phyloP scores from a whole-genome alignment of 2,329 filamentous ascomycete genomes.

The Aaosphaeria arxii region DNA sequence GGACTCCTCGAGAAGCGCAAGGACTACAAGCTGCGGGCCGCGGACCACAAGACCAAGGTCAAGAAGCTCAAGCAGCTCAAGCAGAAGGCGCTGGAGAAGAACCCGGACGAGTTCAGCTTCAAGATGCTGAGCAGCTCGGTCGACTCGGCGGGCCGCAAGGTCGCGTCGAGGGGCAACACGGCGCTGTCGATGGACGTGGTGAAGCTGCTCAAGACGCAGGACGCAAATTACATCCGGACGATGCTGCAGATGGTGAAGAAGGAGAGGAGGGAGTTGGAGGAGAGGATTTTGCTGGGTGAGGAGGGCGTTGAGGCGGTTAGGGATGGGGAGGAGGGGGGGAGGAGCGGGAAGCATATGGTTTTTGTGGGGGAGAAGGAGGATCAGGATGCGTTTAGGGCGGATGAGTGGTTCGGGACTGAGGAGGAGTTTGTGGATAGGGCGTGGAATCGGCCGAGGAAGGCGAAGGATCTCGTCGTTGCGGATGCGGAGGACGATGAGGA shows the following conservation, averaged over 20 bases:
- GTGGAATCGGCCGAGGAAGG: slow-evolving; percentile 23
- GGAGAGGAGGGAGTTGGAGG: slow-evolving; percentile 51
- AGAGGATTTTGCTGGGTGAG: slow-evolving; percentile 31
- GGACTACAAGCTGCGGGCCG: slow-evolving; percentile 64
- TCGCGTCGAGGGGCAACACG: slow-evolving; percentile 46
- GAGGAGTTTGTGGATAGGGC: slow-evolving; percentile 19
- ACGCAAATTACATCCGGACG: slow-evolving; percentile 59
- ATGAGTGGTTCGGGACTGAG: slow-evolving; percentile 39
- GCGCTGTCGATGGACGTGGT: slow-evolving; percentile 55
- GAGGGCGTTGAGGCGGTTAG: slow-evolving; percentile 42
- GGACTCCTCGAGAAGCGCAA: slow-evolving; percentile 97
- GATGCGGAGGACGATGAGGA: slow-evolving; percentile 22
- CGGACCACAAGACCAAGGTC: slow-evolving; percentile 63
- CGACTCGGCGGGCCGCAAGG: slow-evolving; percentile 42
- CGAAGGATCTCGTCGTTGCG: slow-evolving; percentile 5
- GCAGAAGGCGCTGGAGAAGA: slow-evolving; percentile 59
- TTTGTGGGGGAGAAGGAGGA: slow-evolving; percentile 41
- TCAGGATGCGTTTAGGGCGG: slow-evolving; percentile 39
- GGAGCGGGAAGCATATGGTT: slow-evolving; percentile 31
- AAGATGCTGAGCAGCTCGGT: slow-evolving; percentile 57
- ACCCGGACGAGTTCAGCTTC: slow-evolving; percentile 66
- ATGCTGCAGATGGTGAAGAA: slow-evolving; percentile 55
- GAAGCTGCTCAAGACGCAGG: slow-evolving; percentile 64
- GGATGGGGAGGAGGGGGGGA: slow-evolving; percentile 21
- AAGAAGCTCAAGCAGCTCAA: slow-evolving; percentile 57